These are phyloP conservation scores for Cupressus sempervirens DNA, from an alignment of 75 land plant species.

Conservation along the genomic window DNA sequence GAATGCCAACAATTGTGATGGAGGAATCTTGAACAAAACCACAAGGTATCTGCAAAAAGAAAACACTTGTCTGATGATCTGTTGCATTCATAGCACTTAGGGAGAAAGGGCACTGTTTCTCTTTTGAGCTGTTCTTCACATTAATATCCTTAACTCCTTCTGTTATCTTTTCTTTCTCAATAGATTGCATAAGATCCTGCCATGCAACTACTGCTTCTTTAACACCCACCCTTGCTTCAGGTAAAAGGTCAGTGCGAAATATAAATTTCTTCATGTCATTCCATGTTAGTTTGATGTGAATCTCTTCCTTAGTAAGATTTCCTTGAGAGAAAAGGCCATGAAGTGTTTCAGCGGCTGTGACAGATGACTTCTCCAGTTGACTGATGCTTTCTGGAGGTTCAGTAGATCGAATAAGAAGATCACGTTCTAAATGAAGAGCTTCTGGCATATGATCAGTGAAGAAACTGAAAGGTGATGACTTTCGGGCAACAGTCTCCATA, in stretches of 20 bases:
- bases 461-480: slow-evolving; percentile 21
- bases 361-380: slow-evolving; percentile 4
- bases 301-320: slow-evolving; percentile 19
- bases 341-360: not conserved
- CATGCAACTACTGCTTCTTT: slow-evolving; percentile 53
- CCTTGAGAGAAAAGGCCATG: slow-evolving; percentile 9
- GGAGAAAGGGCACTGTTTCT: slow-evolving; percentile 52
- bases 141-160: not conserved
- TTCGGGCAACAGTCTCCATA: slow-evolving; percentile 14
- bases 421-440: slow-evolving; percentile 17
- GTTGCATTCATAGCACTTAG: slow-evolving; percentile 27
- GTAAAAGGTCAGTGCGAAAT: slow-evolving; percentile 46
- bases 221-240: slow-evolving; percentile 41
- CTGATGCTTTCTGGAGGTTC: slow-evolving; percentile 12
- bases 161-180: slow-evolving; percentile 13
- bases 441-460: slow-evolving; percentile 10
- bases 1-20: slow-evolving; percentile 71
- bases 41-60: slow-evolving; percentile 55
- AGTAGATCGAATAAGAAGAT: slow-evolving; percentile 16
- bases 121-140: slow-evolving; percentile 4
- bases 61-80: not conserved
- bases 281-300: slow-evolving; percentile 39
- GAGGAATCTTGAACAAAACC: slow-evolving; percentile 82
- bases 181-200: slow-evolving; percentile 20
- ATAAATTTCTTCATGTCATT: slow-evolving; percentile 33